These are phyloP conservation scores for Cordyceps fumosorosea DNA, from an alignment of 2,329 filamentous ascomycete genomes.

Conservation along the genomic window DNA sequence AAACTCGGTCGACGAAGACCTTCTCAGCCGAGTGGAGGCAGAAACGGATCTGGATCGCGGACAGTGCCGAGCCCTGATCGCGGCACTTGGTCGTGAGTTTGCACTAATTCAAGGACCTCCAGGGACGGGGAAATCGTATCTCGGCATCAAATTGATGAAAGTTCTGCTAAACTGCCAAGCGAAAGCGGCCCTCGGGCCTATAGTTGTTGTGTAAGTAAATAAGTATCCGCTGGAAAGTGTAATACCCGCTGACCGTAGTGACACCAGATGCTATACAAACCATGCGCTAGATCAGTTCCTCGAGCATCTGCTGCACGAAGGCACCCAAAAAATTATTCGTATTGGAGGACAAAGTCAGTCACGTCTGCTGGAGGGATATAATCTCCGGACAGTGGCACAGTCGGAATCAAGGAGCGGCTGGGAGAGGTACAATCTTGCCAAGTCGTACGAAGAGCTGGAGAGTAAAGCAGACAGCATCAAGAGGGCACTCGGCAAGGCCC, in stretches of 20 bases:
- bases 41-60: conserved; percentile 44
- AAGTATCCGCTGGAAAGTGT: conserved; percentile 27
- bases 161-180: conserved; percentile 40
- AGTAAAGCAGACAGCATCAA: neutral
- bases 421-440: neutral
- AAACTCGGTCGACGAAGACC: neutral
- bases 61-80: conserved; percentile 44
- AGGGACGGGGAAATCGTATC: conserved; percentile 61
- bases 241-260: neutral
- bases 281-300: conserved; percentile 48
- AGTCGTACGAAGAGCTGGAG: neutral
- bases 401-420: neutral
- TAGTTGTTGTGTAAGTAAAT: conserved; percentile 27
- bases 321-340: conserved; percentile 46
- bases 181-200: conserved; percentile 35
- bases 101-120: conserved; percentile 63
- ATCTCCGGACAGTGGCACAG: neutral
- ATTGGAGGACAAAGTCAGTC: conserved; percentile 37
- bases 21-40: neutral
- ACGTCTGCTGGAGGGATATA: conserved; percentile 1
- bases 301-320: conserved; percentile 45
- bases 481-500: neutral
- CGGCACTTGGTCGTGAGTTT: conserved; percentile 45
- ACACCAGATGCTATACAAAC: conserved; percentile 31
- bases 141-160: conserved; percentile 51